Conservation (phyloP, 257 asterid species). For the Penstemon newberryi region DNA sequence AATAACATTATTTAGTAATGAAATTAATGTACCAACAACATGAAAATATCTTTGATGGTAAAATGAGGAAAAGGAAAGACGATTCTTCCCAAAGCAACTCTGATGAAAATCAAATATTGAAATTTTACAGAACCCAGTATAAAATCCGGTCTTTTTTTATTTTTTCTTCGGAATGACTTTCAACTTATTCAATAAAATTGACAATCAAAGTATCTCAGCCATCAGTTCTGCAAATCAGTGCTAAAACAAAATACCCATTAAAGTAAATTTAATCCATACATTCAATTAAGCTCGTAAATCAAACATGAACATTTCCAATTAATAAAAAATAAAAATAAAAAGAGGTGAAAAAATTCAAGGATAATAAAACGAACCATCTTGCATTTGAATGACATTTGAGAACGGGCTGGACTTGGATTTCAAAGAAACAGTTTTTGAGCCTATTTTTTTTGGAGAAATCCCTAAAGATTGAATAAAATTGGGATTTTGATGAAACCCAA, state of each 20-base stretch:
- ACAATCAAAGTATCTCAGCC: constrained; percentile 14
- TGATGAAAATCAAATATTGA: background rate
- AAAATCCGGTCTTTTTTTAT: background rate
- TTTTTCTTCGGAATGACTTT: background rate
- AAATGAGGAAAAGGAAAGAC: background rate
- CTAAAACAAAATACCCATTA: background rate
- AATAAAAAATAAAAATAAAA: background rate
- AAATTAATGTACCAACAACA: background rate
- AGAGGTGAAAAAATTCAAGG: background rate
- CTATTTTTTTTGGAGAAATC: constrained; percentile 34
- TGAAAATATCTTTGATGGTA: background rate
- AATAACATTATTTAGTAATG: background rate
- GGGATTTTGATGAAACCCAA: constrained; percentile 37
- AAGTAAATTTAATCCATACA: constrained; percentile 7
- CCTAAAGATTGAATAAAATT: constrained; percentile 32
- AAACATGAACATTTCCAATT: constrained; percentile 4
- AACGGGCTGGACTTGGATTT: constrained; percentile 45
- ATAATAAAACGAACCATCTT: constrained; percentile 56
- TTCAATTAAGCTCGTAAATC: constrained; percentile 14
- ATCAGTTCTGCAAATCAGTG: constrained; percentile 10
- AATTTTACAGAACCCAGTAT: constrained; percentile 4
- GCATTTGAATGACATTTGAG: constrained; percentile 60
- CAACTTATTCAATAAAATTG: background rate
- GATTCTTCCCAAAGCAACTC: background rate
- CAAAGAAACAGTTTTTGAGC: constrained; percentile 41